A percentile compares a stretch with the other conserved stretches of the same genome.
Evolutionary conservation across 441 rosid species (phyloP).

Genomic region (Mallotus repandus): DNA sequence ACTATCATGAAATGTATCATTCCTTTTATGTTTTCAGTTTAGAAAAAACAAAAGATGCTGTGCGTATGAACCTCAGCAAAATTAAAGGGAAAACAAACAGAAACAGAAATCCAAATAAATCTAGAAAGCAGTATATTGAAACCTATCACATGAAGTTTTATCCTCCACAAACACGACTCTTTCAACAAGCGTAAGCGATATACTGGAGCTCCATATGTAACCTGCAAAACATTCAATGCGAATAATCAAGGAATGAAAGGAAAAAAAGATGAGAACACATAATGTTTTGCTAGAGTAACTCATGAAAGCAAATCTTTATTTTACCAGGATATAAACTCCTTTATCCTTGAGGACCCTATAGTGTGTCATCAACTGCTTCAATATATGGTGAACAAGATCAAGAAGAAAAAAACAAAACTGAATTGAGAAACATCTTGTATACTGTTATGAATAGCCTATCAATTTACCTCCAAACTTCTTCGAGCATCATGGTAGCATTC

Average conservation of each 20-base stretch:
- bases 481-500: conserved; percentile 66
- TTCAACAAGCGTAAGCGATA: conserved; percentile 59
- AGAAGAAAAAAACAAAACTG: conserved; percentile 34
- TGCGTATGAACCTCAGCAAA: background rate
- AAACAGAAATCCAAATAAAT: too few relatives aligned
- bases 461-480: conserved; percentile 71
- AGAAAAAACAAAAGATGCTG: background rate
- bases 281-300: conserved; percentile 1
- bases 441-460: conserved; percentile 8
- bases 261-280: conserved; percentile 8
- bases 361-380: conserved; percentile 88
- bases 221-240: conserved; percentile 37
- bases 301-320: conserved; percentile 25
- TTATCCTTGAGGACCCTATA: conserved; percentile 94
- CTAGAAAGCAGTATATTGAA: background rate
- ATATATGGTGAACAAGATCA: conserved; percentile 70
- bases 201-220: conserved; percentile 79
- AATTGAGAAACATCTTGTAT: conserved; percentile 20
- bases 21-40: background rate
- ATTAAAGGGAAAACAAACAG: too few relatives aligned
- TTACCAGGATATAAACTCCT: conserved; percentile 86
- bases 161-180: conserved; percentile 56
- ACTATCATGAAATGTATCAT: background rate
- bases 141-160: conserved; percentile 87
- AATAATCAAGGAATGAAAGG: conserved; percentile 9